A percentile compares a stretch with the other conserved stretches of the same genome.
phyloP scores from a whole-genome alignment of 2,329 filamentous ascomycete genomes.

The Colletotrichum sublineola region DNA sequence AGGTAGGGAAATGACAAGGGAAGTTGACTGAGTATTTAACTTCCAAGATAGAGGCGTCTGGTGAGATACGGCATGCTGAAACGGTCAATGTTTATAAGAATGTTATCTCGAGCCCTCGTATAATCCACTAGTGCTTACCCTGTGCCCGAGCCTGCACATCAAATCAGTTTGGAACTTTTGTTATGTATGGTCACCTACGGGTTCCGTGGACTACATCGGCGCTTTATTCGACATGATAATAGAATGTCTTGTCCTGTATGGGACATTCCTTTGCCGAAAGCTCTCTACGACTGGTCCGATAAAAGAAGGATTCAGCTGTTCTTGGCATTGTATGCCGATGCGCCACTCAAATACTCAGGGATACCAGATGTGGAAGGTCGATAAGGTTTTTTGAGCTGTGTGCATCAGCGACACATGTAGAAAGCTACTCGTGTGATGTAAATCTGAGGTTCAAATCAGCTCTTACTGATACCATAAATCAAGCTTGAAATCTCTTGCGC shows the following conservation, averaged over 20 bases:
- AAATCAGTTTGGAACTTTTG: background rate
- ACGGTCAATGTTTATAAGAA: background rate
- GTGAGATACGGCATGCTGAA: background rate
- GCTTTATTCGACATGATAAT: background rate
- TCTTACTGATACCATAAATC: background rate
- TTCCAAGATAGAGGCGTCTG: background rate
- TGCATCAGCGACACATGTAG: background rate
- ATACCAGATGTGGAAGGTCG: constrained; percentile 28
- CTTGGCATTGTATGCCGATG: background rate
- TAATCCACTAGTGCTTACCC: background rate
- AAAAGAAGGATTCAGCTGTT: constrained; percentile 3
- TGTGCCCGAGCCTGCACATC: too few species aligned
- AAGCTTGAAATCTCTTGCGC: background rate
- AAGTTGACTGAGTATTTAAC: constrained; percentile 6
- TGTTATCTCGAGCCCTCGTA: background rate
- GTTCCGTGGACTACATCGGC: background rate
- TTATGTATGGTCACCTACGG: background rate
- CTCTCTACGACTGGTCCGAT: background rate
- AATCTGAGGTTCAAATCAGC: background rate
- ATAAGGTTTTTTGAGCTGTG: background rate
- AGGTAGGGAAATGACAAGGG: background rate
- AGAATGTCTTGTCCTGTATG: background rate
- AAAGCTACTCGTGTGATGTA: background rate
- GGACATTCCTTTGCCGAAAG: background rate
- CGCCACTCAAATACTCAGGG: background rate